Percentiles rank a stretch among this genome's conserved stretches.
Evolutionary conservation across 129 eudicot species (phyloP).

Genomic region (Calendula officinalis): DNA sequence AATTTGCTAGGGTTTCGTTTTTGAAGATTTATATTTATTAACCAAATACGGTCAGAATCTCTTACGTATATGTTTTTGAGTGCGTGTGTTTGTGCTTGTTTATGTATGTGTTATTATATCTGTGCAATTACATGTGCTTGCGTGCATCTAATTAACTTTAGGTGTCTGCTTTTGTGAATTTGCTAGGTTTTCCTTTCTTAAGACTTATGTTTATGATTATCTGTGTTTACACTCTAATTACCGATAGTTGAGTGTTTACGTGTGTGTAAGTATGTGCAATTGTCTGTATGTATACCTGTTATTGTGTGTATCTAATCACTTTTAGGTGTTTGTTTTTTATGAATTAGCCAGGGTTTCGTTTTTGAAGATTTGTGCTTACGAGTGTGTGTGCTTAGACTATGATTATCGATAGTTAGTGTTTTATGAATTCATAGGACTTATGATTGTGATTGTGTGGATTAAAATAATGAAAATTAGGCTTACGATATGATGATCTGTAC

Average conservation of each 20-base stretch:
- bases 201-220: neutral
- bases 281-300: too few relatives aligned
- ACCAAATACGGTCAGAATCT: too few relatives aligned
- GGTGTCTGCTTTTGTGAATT: neutral
- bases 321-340: neutral
- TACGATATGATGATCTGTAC: slow-evolving; percentile 60
- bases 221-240: too few relatives aligned
- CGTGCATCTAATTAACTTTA: neutral
- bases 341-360: neutral
- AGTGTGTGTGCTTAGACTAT: too few relatives aligned
- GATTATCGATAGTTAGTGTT: too few relatives aligned
- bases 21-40: neutral
- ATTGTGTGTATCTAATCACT: too few relatives aligned
- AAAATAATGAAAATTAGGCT: slow-evolving; percentile 26
- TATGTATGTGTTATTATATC: neutral
- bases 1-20: neutral
- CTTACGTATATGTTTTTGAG: neutral
- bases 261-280: too few relatives aligned
- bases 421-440: neutral
- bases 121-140: neutral
- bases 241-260: too few relatives aligned
- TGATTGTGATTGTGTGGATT: neutral
- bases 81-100: neutral
- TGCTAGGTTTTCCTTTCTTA: neutral
- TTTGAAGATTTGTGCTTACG: neutral